Percentiles rank a stretch among this genome's conserved stretches.
Conservation (phyloP, 2,329 filamentous ascomycete genomes). For the Lasiodiplodia sp. region DNA sequence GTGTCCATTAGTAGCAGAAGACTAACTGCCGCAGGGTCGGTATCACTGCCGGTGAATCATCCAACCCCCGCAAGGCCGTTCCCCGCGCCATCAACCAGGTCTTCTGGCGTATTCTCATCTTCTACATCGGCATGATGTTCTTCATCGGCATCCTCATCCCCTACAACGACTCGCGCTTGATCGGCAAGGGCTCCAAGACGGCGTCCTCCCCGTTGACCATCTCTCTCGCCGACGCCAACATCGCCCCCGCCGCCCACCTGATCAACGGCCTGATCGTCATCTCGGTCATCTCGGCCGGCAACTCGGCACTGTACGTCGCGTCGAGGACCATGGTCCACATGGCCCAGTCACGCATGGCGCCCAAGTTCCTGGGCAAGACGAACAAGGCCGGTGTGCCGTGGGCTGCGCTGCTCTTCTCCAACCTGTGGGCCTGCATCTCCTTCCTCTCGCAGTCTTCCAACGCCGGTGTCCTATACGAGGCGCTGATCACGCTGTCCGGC, state of each 20-base stretch:
- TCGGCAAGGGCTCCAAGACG: constrained; percentile 51
- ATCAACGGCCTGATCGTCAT: constrained; percentile 36
- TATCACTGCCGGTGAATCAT: constrained; percentile 65
- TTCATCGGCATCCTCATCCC: constrained; percentile 65
- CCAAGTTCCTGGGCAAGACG: constrained; percentile 32
- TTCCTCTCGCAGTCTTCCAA: constrained; percentile 39
- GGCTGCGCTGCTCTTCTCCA: constrained; percentile 46
- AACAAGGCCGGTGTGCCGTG: constrained; percentile 33
- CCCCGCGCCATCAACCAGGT: constrained; percentile 62
- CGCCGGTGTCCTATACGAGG: constrained; percentile 32
- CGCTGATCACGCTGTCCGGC: constrained; percentile 36
- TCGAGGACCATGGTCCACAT: constrained; percentile 34
- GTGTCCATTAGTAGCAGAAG: neutral
- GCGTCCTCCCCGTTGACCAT: constrained; percentile 66
- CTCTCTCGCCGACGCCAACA: constrained; percentile 53
- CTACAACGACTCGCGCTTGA: constrained; percentile 58
- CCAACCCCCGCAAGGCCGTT: constrained; percentile 70
- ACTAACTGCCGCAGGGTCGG: constrained; percentile 35
- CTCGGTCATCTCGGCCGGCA: constrained; percentile 34
- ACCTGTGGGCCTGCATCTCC: constrained; percentile 46
- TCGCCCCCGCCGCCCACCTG: constrained; percentile 50
- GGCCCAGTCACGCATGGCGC: constrained; percentile 33
- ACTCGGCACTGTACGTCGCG: constrained; percentile 33
- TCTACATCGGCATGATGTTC: constrained; percentile 57
- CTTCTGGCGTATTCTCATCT: constrained; percentile 55